Percentiles rank a stretch among this genome's conserved stretches.
Evolutionary conservation across 441 rosid species (phyloP).

Genomic region (Pelargonium fulgidum): DNA sequence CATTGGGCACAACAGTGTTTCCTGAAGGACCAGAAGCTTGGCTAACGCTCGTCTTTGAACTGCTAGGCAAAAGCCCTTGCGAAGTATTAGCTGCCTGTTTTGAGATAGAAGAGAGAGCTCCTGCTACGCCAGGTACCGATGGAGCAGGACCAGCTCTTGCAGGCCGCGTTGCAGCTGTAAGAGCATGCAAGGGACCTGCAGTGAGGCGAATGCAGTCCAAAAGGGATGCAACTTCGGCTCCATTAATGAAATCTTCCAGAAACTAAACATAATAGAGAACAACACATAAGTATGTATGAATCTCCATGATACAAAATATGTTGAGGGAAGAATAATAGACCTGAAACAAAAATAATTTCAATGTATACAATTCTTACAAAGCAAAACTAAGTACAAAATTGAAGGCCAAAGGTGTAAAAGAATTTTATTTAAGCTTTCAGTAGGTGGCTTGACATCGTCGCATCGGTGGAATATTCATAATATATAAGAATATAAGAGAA

Average conservation of each 20-base stretch:
- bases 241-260: constrained; percentile 30
- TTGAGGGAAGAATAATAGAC: background rate
- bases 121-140: constrained; percentile 47
- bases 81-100: constrained; percentile 55
- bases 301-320: background rate
- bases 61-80: constrained; percentile 46
- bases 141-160: constrained; percentile 86
- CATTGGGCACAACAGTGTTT: constrained; percentile 40
- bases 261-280: constrained; percentile 9
- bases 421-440: background rate
- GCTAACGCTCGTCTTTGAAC: constrained; percentile 11
- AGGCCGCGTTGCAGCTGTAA: constrained; percentile 96
- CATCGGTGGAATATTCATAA: background rate
- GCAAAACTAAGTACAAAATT: background rate
- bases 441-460: background rate
- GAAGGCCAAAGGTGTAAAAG: background rate
- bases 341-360: background rate
- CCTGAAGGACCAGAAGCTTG: constrained; percentile 44
- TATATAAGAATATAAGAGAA: background rate
- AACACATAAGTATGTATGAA: background rate
- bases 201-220: constrained; percentile 27
- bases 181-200: constrained; percentile 87
- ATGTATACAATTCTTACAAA: background rate
- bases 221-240: constrained; percentile 27
- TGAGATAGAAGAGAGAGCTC: constrained; percentile 41